A percentile compares a stretch with the other conserved stretches of the same genome.
These are phyloP conservation scores for Yarrowia sp. DNA, from an alignment of 805 yeast species.

Conservation along the genomic window DNA sequence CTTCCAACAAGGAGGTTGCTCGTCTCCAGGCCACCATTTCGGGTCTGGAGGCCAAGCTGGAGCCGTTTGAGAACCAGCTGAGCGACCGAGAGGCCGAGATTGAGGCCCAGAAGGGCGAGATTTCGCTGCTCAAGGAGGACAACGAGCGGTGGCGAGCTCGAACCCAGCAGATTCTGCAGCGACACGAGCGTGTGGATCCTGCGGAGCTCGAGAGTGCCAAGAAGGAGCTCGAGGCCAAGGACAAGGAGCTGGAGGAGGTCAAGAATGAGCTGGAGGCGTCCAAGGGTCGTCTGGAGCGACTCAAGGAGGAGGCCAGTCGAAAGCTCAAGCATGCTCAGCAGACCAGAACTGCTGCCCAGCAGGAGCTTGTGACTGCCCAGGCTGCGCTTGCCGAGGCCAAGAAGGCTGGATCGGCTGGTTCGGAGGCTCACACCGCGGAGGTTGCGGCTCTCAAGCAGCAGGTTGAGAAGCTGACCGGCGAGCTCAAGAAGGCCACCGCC, in stretches of 20 bases:
- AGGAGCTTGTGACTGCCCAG: not conserved
- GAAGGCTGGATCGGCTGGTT: not conserved
- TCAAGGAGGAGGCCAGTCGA: constrained; percentile 18
- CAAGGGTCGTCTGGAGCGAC: constrained; percentile 20
- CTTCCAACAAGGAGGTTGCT: constrained; percentile 36
- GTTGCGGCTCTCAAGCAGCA: not conserved
- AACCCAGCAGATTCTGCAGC: constrained; percentile 47
- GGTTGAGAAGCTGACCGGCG: not conserved
- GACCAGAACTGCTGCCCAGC: not conserved
- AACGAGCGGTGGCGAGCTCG: constrained; percentile 57
- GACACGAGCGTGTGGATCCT: constrained; percentile 49
- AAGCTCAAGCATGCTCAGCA: constrained; percentile 16
- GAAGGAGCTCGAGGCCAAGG: constrained; percentile 30
- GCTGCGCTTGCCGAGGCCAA: not conserved
- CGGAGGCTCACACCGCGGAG: not conserved
- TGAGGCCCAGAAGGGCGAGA: constrained; percentile 49
- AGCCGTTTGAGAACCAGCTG: constrained; percentile 45
- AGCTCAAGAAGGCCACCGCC: constrained; percentile 19
- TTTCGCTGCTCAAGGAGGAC: constrained; percentile 50
- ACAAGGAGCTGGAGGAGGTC: constrained; percentile 28
- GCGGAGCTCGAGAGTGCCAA: constrained; percentile 43
- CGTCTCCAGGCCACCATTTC: constrained; percentile 44
- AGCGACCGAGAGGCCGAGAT: constrained; percentile 42
- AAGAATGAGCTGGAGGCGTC: constrained; percentile 27
- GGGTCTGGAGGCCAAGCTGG: constrained; percentile 38